A percentile compares a stretch with the other conserved stretches of the same genome.
Conservation (phyloP, 116 monocot species). For the Zostera marina region DNA sequence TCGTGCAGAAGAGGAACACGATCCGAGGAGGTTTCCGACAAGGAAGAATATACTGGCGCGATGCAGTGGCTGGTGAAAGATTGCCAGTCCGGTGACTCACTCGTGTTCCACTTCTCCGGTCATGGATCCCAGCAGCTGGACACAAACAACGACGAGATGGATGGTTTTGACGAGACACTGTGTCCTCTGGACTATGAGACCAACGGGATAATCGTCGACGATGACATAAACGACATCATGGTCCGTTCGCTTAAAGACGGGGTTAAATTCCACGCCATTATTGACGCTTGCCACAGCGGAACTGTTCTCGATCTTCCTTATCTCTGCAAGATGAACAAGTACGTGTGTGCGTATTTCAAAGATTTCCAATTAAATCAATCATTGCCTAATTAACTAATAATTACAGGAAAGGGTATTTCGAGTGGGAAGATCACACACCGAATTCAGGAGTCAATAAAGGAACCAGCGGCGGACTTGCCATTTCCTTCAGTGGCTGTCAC, state of each 20-base stretch:
- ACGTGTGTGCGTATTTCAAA: no score
- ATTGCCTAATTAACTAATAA: no score
- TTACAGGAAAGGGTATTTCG: slow-evolving; percentile 39
- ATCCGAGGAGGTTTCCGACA: slow-evolving; percentile 38
- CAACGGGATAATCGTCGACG: slow-evolving; percentile 58
- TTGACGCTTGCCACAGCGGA: slow-evolving; percentile 91
- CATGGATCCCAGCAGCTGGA: slow-evolving; percentile 70
- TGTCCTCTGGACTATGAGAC: slow-evolving; percentile 76
- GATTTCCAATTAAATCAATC: no score
- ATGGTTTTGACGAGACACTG: slow-evolving; percentile 78
- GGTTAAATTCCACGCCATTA: slow-evolving; percentile 67
- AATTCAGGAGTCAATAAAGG: slow-evolving; percentile 26
- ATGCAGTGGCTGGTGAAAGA: slow-evolving; percentile 66
- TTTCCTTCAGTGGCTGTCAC: slow-evolving; percentile 86
- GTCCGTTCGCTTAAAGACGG: slow-evolving; percentile 42
- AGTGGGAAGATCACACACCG: slow-evolving; percentile 55
- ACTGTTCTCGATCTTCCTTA: slow-evolving; percentile 73
- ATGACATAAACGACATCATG: slow-evolving; percentile 60
- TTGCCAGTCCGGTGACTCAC: slow-evolving; percentile 50
- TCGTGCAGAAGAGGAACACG: slow-evolving; percentile 26
- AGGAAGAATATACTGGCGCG: slow-evolving; percentile 51
- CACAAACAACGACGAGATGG: slow-evolving; percentile 32
- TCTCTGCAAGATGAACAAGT: slow-evolving; percentile 68
- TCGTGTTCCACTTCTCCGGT: slow-evolving; percentile 91
- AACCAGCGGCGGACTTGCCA: slow-evolving; percentile 69